Evolutionary conservation across 1,139 yeast species (phyloP).

Genomic region (Blastobotrys ciferrii): DNA sequence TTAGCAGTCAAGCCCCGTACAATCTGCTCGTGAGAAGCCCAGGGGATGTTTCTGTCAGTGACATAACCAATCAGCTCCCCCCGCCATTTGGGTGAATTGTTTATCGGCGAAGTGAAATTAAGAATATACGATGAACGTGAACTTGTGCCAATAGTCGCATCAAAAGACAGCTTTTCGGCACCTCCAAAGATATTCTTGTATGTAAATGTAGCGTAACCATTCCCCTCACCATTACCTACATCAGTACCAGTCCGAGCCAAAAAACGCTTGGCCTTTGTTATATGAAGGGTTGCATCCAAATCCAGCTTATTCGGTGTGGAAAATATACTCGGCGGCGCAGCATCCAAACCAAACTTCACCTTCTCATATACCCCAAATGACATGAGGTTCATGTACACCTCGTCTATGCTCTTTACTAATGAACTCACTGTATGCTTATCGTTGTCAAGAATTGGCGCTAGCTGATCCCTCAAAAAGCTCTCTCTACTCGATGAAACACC

Average conservation of each 20-base stretch:
- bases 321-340: constrained; percentile 21
- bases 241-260: constrained; percentile 90
- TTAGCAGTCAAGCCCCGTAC: constrained; percentile 60
- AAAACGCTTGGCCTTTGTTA: constrained; percentile 42
- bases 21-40: constrained; percentile 61
- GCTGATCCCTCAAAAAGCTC: constrained; percentile 51
- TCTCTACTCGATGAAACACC: constrained; percentile 43
- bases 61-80: constrained; percentile 55
- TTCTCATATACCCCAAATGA: constrained; percentile 47
- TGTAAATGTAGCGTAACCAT: constrained; percentile 66
- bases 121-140: constrained; percentile 60
- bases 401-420: constrained; percentile 34
- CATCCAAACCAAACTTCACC: constrained; percentile 43
- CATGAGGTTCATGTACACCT: constrained; percentile 31
- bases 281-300: constrained; percentile 25
- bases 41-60: constrained; percentile 64
- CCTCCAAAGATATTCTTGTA: constrained; percentile 81
- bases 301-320: constrained; percentile 21
- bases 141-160: constrained; percentile 77
- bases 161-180: constrained; percentile 74
- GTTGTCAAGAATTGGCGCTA: constrained; percentile 50
- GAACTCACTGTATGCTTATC: constrained; percentile 29
- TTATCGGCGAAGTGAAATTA: constrained; percentile 62
- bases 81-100: constrained; percentile 51
- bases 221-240: constrained; percentile 93